Evolutionary conservation across 257 asterid species (phyloP), one percentile per base, ranked within the genome.

Genomic region (Lithospermum erythrorhizon): DNA sequence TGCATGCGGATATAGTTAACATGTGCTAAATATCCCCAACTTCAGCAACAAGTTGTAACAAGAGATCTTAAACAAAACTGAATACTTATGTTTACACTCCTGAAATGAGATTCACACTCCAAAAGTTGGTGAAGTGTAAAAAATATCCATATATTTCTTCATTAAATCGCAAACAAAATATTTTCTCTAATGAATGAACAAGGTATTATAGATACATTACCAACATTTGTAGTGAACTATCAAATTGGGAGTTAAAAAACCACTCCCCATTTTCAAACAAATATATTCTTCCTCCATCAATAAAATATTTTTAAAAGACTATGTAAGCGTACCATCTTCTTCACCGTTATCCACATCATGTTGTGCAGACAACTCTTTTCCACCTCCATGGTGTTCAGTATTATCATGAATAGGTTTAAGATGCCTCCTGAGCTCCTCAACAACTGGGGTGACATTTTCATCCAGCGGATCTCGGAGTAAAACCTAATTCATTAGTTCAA

Each of bases 341-440:
- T 87, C 95, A 64, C 78, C 86, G 5, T 75, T 62, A 57, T 90
- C 94, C 60, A 62, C 84, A 69, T 90, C 97, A 69, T 77, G 79
- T 23, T 80, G 94, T 32, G 61, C 64, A 65, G 65, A 27, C 49
- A 55, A 59, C 21, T 78, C 87, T 45, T 64, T 82, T 65, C 72
- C 85, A 70, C 78, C 90, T 61, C 78, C 86, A 64, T 77, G 80
- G 48, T 64, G 84, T 61, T 90, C 94, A 27, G 51, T 71, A 65
- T 83, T 72, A 62, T 75, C 70, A 76, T 64, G 67, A 48, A 68
- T 55, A n/a, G 82, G 78, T 66, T 81, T 80, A 69, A 90, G 65
- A 32, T 81, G 86, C 80, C 96, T 76, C 76, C 93, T 68, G 7
- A 90, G 94, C 73, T 87, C 94, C 78, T 83, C 93, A 41, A 90